Conservation (phyloP, 2,329 filamentous ascomycete species). For the Trichoderma atroviride region DNA sequence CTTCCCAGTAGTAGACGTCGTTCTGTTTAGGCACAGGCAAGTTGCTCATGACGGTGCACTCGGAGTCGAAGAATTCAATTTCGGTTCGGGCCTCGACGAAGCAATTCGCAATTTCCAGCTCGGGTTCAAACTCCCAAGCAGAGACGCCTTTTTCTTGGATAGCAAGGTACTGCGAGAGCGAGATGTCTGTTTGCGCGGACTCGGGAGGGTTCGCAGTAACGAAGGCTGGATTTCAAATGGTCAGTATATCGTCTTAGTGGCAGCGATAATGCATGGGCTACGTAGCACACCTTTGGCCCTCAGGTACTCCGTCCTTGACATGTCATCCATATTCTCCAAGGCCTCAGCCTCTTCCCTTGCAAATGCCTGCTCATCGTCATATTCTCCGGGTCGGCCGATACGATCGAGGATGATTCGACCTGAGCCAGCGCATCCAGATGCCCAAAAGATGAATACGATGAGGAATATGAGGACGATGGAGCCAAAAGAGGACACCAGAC, state of each 20-base stretch:
- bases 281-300: slow-evolving; percentile 80
- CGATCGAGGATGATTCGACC: slow-evolving; percentile 92
- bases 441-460: slow-evolving; percentile 90
- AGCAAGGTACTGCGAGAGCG: slow-evolving; percentile 92
- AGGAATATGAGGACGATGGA: slow-evolving; percentile 83
- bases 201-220: slow-evolving; percentile 93
- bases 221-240: slow-evolving; percentile 67
- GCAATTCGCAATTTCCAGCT: slow-evolving; percentile 97
- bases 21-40: slow-evolving; percentile 97
- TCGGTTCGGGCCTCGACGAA: slow-evolving; percentile 96
- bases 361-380: slow-evolving; percentile 96
- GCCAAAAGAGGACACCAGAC: slow-evolving; percentile 90
- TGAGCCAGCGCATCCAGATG: slow-evolving; percentile 67
- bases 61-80: slow-evolving; percentile 98
- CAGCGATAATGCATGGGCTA: slow-evolving; percentile 13
- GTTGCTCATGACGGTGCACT: slow-evolving; percentile 96
- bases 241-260: not conserved
- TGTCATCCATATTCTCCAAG: slow-evolving; percentile 91
- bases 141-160: slow-evolving; percentile 99
- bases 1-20: slow-evolving; percentile 99
- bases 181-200: slow-evolving; percentile 94
- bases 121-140: slow-evolving; percentile 99
- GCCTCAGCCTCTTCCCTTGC: slow-evolving; percentile 92
- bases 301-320: slow-evolving; percentile 86
- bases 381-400: slow-evolving; percentile 90